Conservation (phyloP, 2,329 filamentous ascomycete species). For the Penicillium sp. region DNA sequence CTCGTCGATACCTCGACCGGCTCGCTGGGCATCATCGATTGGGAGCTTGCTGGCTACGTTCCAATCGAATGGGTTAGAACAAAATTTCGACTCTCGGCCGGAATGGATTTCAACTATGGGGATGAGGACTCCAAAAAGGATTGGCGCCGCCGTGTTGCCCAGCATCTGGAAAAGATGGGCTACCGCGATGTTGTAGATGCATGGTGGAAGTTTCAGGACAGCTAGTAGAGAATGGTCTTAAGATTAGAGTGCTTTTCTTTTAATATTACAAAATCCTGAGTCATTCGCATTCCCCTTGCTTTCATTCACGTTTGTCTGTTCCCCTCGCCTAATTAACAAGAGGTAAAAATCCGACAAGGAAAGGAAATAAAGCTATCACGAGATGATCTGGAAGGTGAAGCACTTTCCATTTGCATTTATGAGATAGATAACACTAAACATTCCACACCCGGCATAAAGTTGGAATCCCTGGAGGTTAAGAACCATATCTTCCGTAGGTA, state of each 20-base stretch:
- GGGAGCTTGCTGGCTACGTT: conserved; percentile 31
- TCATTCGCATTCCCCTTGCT: neutral
- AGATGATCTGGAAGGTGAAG: neutral
- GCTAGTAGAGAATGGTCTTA: too few species aligned
- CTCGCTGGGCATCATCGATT: too few species aligned
- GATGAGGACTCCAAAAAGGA: conserved; percentile 10
- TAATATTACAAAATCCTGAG: neutral
- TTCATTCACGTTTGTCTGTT: neutral
- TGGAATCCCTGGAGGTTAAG: neutral
- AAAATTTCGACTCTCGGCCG: conserved; percentile 36
- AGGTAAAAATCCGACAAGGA: neutral
- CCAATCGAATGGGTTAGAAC: conserved; percentile 39
- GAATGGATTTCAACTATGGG: conserved; percentile 27
- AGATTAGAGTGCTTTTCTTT: too few species aligned
- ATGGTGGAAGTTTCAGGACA: conserved; percentile 7
- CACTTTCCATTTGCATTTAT: neutral
- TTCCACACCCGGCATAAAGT: neutral
- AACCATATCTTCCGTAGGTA: neutral
- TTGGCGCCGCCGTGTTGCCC: conserved; percentile 9
- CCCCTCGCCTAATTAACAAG: neutral
- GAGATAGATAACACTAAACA: neutral
- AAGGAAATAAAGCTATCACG: neutral
- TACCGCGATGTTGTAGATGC: conserved; percentile 13
- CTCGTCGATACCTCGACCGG: too few species aligned
- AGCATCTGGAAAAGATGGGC: conserved; percentile 12